Base-by-base conservation (phyloP, 768 basidiomycete species). In the Russula lepida region DNA sequence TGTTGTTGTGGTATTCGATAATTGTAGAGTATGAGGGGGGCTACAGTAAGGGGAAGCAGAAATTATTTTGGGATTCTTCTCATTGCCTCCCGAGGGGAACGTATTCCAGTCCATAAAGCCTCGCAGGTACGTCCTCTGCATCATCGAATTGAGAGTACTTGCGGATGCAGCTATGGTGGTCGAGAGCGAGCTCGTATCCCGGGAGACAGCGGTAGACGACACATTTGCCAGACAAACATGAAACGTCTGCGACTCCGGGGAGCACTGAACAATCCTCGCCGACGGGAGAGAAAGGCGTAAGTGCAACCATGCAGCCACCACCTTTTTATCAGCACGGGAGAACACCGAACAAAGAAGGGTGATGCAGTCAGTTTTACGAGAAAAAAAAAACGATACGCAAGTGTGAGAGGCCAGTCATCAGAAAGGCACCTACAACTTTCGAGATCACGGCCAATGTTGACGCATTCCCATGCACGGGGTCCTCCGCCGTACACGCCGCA, bases 191-290 rank as follows among this genome's bases (percentile, higher is more conserved):
- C 4, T 30, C 43, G 64, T 75, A 80, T 13, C 81, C 80, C 1
- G 72, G 68, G 64, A 74, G 72, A 74, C 81, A 83, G 37, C 75
- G 75, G 49, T 72, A 70, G 2, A 81, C 76, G 30, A 71, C 61
- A 65, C 81, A 82, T 21, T 71, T 51, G 5, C 81, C 80, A 12
- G 53, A 56, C 7, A 73, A 51, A 68, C 81, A 83, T 4, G 78
- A 72, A 15, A 83, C 81, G 56, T 79, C 79, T 27, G 75, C 73
- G 32, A 80, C 77, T 17, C 79, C 78, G 2, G 70, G 71, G 28
- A 83, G 73, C 21, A 75, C 74, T 4, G 78, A 78, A 66, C 81
- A 82, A 62, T 83, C 81, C 11, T 69, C 61, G 27, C 81, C 81
- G 21, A 69, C 51, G 21, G 68, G 64, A 19, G 70, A 65, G 50